phyloP scores from a whole-genome alignment of 495 filamentous ascomycete genomes.

The Xylaria intraflava region DNA sequence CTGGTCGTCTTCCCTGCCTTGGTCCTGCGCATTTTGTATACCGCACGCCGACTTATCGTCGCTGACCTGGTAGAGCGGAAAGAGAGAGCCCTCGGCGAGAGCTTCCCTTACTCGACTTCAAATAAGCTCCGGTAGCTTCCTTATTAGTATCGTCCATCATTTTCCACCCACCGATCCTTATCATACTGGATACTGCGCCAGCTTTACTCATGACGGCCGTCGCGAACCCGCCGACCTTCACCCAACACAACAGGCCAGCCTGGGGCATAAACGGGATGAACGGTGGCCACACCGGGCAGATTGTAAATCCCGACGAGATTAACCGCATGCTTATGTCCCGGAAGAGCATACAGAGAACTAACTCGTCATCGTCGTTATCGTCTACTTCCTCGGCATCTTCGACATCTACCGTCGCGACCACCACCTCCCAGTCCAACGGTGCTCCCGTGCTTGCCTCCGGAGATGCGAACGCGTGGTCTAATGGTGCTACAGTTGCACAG shows the following conservation, averaged over 20 bases:
- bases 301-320: slow-evolving; percentile 81
- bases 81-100: background rate
- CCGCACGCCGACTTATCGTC: slow-evolving; percentile 1
- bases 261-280: slow-evolving; percentile 70
- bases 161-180: slow-evolving; percentile 31
- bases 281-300: slow-evolving; percentile 59
- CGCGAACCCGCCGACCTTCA: slow-evolving; percentile 84
- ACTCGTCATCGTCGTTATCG: slow-evolving; percentile 78
- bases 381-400: slow-evolving; percentile 62
- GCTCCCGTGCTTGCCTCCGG: slow-evolving; percentile 33
- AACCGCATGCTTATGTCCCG: slow-evolving; percentile 82
- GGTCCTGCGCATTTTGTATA: background rate
- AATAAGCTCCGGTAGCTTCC: slow-evolving; percentile 12
- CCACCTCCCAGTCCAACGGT: slow-evolving; percentile 32
- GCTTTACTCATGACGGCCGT: slow-evolving; percentile 82
- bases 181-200: slow-evolving; percentile 17
- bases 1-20: background rate
- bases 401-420: slow-evolving; percentile 47
- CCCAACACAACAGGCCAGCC: slow-evolving; percentile 56
- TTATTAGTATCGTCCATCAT: slow-evolving; percentile 15
- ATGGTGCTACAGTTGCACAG: slow-evolving; percentile 38
- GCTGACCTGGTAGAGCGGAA: background rate
- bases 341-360: slow-evolving; percentile 75
- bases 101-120: background rate
- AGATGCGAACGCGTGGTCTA: slow-evolving; percentile 43